Base-by-base conservation (phyloP, 179 eudicot species). In the Patellifolia procumbens region DNA sequence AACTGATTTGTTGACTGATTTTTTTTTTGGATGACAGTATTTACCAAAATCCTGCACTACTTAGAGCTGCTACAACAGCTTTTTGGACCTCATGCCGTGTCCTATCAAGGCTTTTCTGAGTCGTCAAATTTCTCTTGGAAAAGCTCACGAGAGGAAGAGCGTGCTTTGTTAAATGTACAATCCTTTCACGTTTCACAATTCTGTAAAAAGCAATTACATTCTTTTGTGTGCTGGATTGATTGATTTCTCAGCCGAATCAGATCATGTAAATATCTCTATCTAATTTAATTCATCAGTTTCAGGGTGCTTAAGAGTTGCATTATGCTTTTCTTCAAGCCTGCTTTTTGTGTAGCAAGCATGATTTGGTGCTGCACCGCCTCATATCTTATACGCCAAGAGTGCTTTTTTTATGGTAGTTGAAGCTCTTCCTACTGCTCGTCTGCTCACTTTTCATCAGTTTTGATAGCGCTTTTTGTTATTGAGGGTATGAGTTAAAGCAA, bases 61-160 rank as follows among this genome's bases (percentile, higher is more conserved):
- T 96, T 4, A 80, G 87, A 60, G 98, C 86, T 16, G 99, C 99
- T 76, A 87, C 99, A 29, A 83, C 99, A 5, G 99, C 98, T 28
- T 96, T 96, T 89, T 96, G 99, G 98, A 88, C 96, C 62, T 96
- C 99, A 5, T 96, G 96, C 66, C 88, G 83, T 65, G 92, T 96
- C 31, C 84, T 96, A 80, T 93, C 99, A 1, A 96, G 88, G 89
- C 90, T 93, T 55, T 86, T 96, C 84, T 96, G 75, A 86, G 64
- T 45, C 77, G 51, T 77, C 55, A 22, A 48, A 63, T 42, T 31
- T 28, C 71, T 26, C 42, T 26, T 35, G 42, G 55, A 31, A 56
- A 49, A 69, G 83, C 70, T 24, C 37, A 24, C 10, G 34, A 53
- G 11, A 62, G 68, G 20, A 11, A 12, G 49, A 4, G 10, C 51